Percentiles rank a stretch among this genome's conserved stretches.
phyloP scores from a whole-genome alignment of 805 yeast species.

The Naumovozyma castellii region DNA sequence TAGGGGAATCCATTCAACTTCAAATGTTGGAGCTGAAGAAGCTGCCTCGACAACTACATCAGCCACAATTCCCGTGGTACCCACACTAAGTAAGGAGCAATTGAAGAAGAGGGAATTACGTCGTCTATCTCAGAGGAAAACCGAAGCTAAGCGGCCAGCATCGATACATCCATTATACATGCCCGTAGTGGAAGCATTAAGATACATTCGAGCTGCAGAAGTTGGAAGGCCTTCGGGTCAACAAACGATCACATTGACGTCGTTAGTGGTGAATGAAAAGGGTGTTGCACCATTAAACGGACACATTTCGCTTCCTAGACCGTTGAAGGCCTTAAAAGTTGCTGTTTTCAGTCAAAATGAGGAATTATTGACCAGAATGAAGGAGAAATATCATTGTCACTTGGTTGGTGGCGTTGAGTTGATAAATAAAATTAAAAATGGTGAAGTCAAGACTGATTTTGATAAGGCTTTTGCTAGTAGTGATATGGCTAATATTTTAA shows the following conservation, averaged over 20 bases:
- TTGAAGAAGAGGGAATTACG: constrained; percentile 31
- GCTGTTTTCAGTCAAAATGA: constrained; percentile 58
- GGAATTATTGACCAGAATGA: constrained; percentile 43
- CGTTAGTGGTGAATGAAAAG: constrained; percentile 57
- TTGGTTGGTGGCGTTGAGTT: constrained; percentile 66
- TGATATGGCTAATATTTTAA: constrained; percentile 55
- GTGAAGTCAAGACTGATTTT: constrained; percentile 43
- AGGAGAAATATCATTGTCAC: constrained; percentile 46
- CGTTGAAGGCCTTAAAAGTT: constrained; percentile 55
- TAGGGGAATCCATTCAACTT: constrained; percentile 2
- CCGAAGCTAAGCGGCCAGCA: constrained; percentile 35
- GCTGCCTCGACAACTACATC: neutral
- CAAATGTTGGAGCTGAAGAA: constrained; percentile 9
- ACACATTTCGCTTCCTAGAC: constrained; percentile 59
- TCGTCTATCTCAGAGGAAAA: constrained; percentile 30
- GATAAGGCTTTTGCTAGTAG: constrained; percentile 82
- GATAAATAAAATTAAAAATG: constrained; percentile 48
- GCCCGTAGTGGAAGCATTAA: constrained; percentile 63
- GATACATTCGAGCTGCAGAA: constrained; percentile 79
- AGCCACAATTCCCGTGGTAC: constrained; percentile 4
- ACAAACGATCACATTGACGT: constrained; percentile 59
- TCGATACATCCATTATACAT: constrained; percentile 52
- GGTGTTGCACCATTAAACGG: constrained; percentile 75
- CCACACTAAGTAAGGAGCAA: constrained; percentile 23
- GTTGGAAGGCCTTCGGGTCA: constrained; percentile 73